These are phyloP conservation scores for Triticum dicoccoides DNA, from an alignment of 176 grass and related monocot genomes.

Conservation along the genomic window DNA sequence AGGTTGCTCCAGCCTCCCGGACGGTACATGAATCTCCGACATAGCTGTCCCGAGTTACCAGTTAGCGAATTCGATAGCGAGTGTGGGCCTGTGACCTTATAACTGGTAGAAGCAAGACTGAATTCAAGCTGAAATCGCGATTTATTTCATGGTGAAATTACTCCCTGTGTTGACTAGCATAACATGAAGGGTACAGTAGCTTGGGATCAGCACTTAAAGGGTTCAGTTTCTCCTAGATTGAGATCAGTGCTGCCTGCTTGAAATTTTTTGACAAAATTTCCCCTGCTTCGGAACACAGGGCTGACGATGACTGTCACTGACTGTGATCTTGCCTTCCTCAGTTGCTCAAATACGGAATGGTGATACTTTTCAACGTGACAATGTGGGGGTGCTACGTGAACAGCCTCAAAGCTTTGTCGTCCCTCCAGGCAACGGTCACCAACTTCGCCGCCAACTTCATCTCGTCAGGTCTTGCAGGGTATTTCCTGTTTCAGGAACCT, in stretches of 20 bases:
- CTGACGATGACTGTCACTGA: neutral
- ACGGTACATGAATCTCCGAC: neutral
- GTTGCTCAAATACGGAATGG: conserved; percentile 71
- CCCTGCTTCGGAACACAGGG: neutral
- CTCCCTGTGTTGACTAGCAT: neutral
- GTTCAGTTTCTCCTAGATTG: neutral
- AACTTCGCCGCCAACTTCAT: conserved; percentile 93
- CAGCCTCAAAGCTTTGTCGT: conserved; percentile 81
- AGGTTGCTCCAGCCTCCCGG: neutral
- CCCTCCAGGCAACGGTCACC: conserved; percentile 87
- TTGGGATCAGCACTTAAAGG: neutral
- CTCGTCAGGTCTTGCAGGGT: conserved; percentile 80
- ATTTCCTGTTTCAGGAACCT: conserved; percentile 76
- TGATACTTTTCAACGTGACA: conserved; percentile 72
- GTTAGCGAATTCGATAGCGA: neutral
- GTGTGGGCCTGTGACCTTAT: neutral
- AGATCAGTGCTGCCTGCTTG: no score
- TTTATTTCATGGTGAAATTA: neutral
- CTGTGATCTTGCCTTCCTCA: conserved; percentile 24
- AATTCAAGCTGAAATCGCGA: neutral
- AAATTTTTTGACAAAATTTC: no score
- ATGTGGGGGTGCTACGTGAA: conserved; percentile 97
- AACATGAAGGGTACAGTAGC: neutral
- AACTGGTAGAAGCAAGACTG: neutral
- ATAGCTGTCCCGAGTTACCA: neutral